These are phyloP conservation scores for Pinus taeda DNA, from an alignment of 75 land plant species.

Conservation along the genomic window DNA sequence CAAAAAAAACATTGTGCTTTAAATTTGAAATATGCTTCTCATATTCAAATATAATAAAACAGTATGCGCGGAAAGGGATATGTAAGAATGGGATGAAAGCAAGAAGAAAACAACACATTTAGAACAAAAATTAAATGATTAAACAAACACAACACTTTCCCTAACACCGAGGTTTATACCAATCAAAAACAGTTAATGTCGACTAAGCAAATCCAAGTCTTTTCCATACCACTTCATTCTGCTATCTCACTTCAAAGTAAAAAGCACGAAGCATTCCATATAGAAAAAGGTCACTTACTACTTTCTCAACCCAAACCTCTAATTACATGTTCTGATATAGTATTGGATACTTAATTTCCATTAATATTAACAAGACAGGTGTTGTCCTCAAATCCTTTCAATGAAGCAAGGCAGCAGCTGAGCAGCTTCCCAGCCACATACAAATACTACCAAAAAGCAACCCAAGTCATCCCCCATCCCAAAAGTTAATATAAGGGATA, in stretches of 20 bases:
- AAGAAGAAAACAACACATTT: background rate
- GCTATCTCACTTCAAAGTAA: background rate
- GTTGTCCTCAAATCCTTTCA: background rate
- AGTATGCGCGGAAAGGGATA: too few species aligned
- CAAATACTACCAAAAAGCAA: slow-evolving; percentile 4
- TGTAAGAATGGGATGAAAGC: too few species aligned
- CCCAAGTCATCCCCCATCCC: background rate
- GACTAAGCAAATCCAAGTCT: too few species aligned
- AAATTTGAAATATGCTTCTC: too few species aligned
- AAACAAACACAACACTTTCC: background rate
- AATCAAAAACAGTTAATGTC: background rate
- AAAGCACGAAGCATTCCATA: background rate
- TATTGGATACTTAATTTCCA: slow-evolving; percentile 7
- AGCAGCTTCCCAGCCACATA: background rate
- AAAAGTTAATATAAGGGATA: too few species aligned
- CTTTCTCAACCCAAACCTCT: background rate
- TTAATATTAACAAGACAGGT: slow-evolving; percentile 10
- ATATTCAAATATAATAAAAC: too few species aligned
- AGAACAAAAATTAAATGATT: background rate
- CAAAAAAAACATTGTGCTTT: too few species aligned
- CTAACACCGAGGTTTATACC: background rate
- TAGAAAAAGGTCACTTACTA: background rate
- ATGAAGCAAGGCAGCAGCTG: background rate
- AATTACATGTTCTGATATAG: background rate
- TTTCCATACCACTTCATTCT: too few species aligned